Percentiles rank a stretch among this genome's conserved stretches.
Conservation (phyloP, 192 early-diverging fungal genomes). For the Backusella psychrophila region DNA sequence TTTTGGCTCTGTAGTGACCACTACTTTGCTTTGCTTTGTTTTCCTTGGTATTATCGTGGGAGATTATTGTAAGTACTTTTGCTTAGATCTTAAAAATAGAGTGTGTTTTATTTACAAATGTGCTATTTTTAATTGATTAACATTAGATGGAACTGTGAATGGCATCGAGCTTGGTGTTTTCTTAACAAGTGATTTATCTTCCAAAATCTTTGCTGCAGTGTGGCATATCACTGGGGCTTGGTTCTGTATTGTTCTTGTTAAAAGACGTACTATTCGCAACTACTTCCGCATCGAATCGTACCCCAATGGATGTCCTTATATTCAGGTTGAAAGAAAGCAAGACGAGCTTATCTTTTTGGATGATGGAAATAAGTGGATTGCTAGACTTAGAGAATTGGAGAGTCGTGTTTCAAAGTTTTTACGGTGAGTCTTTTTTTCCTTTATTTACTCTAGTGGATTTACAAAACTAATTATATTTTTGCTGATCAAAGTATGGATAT, state of each 20-base stretch:
- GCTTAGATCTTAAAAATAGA: neutral
- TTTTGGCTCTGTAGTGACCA: slow-evolving; percentile 46
- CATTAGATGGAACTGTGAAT: slow-evolving; percentile 48
- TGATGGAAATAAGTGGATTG: slow-evolving; percentile 43
- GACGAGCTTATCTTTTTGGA: slow-evolving; percentile 52
- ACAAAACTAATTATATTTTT: neutral
- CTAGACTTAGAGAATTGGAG: slow-evolving; percentile 33
- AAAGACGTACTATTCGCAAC: slow-evolving; percentile 49
- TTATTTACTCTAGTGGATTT: neutral
- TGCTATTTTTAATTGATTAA: neutral
- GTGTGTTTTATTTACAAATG: neutral
- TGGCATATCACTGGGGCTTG: slow-evolving; percentile 73
- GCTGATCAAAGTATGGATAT: slow-evolving; percentile 30
- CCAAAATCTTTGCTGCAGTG: slow-evolving; percentile 63
- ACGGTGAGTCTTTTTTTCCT: slow-evolving; percentile 20
- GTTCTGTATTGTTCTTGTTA: slow-evolving; percentile 54
- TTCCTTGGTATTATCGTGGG: slow-evolving; percentile 63
- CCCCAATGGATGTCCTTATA: slow-evolving; percentile 37
- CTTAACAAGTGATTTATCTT: slow-evolving; percentile 57
- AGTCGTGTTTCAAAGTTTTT: slow-evolving; percentile 19
- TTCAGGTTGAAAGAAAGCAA: slow-evolving; percentile 56
- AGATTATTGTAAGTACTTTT: slow-evolving; percentile 63
- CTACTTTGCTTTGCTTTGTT: slow-evolving; percentile 64
- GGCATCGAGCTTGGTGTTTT: slow-evolving; percentile 53
- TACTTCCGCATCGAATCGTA: slow-evolving; percentile 69